Base-by-base conservation (phyloP, 1,284 basidiomycete genomes). In the Austroboletus novae-zelandiae region DNA sequence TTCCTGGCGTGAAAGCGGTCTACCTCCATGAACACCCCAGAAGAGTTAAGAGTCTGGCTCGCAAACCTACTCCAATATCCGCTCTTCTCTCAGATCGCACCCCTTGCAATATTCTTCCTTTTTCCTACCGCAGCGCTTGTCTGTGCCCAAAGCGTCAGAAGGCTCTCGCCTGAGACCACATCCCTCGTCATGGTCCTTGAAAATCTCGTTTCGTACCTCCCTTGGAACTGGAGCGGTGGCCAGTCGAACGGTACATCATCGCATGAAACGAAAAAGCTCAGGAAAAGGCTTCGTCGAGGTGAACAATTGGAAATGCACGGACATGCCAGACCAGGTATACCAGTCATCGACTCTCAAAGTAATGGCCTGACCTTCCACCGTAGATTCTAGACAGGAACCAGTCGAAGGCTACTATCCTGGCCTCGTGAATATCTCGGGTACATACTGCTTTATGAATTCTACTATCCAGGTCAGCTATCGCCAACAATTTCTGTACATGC, bases 391-490 rank as follows among this genome's bases (percentile, higher is more conserved):
- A 53, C 60, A 58, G 35, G 61, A 57, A 58, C 65, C 64, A n/a
- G 45, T 39, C 27, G 76, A 75, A 18, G 74, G 75, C 25, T 79
- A 83, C 61, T 95, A 90, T 69, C 87, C 91, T 6, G 94, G 92
- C 2, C 83, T 96, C 49, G 87, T 94, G 61, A 96, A 97, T 64
- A 85, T 94, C 34, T 92, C 90, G n/a, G 93, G 94, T 9, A 94
- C 91, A 45, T 89, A 95, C 56, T 96, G 94, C 65, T 97, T 95
- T 73, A 89, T 96, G 84, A 94, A 97, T 66, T 91, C 92, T 13
- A 94, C 92, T 4, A 72, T 96, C 10, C 93, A 95, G 80, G 92
- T 90, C 56, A 55, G 75, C 62, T 30, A 20, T 34, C 20, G 11
- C 47, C 47, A 43, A 27, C 9, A 4, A 37, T 45, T 3, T 46